Evolutionary conservation across 1,284 basidiomycete genomes (phyloP).

Genomic region (Sporisorium iseilematis-ciliati): DNA sequence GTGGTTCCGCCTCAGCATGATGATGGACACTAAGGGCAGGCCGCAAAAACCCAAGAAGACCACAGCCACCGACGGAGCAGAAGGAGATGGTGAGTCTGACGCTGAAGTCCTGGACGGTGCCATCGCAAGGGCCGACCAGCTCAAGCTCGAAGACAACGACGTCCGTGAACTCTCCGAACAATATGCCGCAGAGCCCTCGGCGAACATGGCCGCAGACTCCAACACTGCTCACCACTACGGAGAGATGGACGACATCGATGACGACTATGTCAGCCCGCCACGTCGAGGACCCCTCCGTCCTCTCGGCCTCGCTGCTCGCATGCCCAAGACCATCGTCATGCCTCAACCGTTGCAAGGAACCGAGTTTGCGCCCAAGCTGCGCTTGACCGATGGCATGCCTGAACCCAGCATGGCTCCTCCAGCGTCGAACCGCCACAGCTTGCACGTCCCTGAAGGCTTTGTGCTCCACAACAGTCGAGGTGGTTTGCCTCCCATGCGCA

Average conservation of each 20-base stretch:
- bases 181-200: conserved; percentile 33
- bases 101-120: conserved; percentile 26
- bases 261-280: conserved; percentile 57
- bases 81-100: conserved; percentile 41
- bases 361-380: conserved; percentile 43
- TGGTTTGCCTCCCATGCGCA: conserved; percentile 54
- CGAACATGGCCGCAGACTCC: conserved; percentile 13
- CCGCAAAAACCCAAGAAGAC: conserved; percentile 25
- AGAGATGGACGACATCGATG: conserved; percentile 49
- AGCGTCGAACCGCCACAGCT: conserved; percentile 35
- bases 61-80: conserved; percentile 11
- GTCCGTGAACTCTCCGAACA: conserved; percentile 18
- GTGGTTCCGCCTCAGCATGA: conserved; percentile 54
- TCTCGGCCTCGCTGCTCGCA: conserved; percentile 48
- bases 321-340: conserved; percentile 57
- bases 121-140: conserved; percentile 5
- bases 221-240: conserved; percentile 2
- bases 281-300: conserved; percentile 58
- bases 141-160: not conserved
- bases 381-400: conserved; percentile 23
- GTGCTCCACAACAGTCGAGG: conserved; percentile 55
- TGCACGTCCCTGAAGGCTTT: conserved; percentile 62
- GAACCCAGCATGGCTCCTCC: not conserved
- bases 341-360: conserved; percentile 57
- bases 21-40: conserved; percentile 46